phyloP scores from a whole-genome alignment of 345 rosid species.

The Salix purpurea region DNA sequence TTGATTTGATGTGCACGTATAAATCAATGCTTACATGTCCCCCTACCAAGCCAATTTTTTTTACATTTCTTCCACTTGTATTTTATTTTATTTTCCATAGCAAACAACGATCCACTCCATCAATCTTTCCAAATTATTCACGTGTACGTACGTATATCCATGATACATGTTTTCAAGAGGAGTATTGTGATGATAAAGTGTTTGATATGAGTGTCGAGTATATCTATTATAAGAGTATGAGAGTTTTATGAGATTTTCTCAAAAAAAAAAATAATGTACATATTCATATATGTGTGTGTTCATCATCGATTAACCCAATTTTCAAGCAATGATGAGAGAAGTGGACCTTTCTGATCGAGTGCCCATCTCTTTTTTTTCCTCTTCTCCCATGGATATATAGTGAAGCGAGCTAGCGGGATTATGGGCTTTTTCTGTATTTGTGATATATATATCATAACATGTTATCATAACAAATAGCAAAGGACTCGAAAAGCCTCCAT shows the following conservation, averaged over 20 bases:
- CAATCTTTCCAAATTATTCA: neutral
- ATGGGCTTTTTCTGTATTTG: slow-evolving; percentile 5
- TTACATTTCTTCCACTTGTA: neutral
- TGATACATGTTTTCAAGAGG: neutral
- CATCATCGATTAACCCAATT: neutral
- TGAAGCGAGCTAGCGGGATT: neutral
- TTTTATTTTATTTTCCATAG: neutral
- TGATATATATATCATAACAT: neutral
- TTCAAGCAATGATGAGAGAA: neutral
- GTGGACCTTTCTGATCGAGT: neutral
- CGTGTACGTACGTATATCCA: neutral
- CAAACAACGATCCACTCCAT: neutral
- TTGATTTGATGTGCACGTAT: neutral
- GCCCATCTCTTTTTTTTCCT: neutral
- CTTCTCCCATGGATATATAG: neutral
- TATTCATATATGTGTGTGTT: too few species aligned
- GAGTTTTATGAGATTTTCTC: too few species aligned
- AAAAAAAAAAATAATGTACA: too few species aligned
- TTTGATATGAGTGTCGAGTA: too few species aligned
- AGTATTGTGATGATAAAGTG: too few species aligned
- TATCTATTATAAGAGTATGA: too few species aligned
- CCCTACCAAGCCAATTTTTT: neutral
- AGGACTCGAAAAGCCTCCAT: slow-evolving; percentile 2
- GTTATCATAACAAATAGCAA: neutral
- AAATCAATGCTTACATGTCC: neutral